Conservation (phyloP, 2,329 filamentous ascomycete genomes). For the Xylariomycetidae sp. region DNA sequence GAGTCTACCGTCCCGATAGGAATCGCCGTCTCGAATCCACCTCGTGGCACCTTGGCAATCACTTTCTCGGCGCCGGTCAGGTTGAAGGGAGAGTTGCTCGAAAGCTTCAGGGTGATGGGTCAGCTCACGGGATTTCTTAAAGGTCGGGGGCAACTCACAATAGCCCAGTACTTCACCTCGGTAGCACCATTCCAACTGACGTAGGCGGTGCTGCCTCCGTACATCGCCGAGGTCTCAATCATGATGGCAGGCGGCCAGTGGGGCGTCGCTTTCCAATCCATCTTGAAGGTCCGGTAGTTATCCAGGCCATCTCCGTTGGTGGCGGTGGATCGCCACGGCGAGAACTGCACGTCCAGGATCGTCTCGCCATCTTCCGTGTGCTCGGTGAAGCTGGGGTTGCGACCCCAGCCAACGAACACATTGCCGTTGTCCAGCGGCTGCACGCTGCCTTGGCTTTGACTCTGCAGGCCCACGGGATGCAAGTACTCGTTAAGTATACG, state of each 20-base stretch:
- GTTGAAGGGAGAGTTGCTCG: slow-evolving; percentile 3
- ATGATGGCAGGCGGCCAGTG: slow-evolving; percentile 8
- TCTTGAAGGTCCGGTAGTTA: slow-evolving; percentile 8
- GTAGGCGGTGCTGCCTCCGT: slow-evolving; percentile 4
- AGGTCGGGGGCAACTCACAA: slow-evolving; percentile 6
- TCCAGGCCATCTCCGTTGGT: slow-evolving; percentile 6
- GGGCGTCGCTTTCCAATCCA: slow-evolving; percentile 10
- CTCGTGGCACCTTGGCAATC: slow-evolving; percentile 4
- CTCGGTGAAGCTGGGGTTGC: slow-evolving; percentile 6
- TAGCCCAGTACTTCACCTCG: slow-evolving; percentile 9
- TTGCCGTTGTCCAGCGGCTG: slow-evolving; percentile 3
- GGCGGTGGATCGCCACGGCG: slow-evolving; percentile 5
- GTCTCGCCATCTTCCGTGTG: slow-evolving; percentile 3
- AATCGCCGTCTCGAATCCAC: slow-evolving; percentile 7
- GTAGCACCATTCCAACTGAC: slow-evolving; percentile 11
- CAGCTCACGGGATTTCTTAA: too few relatives aligned
- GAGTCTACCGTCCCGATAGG: neutral
- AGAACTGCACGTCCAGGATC: slow-evolving; percentile 9
- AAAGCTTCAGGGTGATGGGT: too few relatives aligned
- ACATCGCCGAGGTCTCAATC: slow-evolving; percentile 1
- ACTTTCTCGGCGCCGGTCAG: slow-evolving; percentile 8
- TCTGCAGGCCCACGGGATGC: slow-evolving; percentile 6
- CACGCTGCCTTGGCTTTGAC: slow-evolving; percentile 4
- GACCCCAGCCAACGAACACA: slow-evolving; percentile 5
- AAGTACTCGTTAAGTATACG: slow-evolving; percentile 8